phyloP scores from a whole-genome alignment of 495 filamentous ascomycete species.

The Xylaria intraflava region DNA sequence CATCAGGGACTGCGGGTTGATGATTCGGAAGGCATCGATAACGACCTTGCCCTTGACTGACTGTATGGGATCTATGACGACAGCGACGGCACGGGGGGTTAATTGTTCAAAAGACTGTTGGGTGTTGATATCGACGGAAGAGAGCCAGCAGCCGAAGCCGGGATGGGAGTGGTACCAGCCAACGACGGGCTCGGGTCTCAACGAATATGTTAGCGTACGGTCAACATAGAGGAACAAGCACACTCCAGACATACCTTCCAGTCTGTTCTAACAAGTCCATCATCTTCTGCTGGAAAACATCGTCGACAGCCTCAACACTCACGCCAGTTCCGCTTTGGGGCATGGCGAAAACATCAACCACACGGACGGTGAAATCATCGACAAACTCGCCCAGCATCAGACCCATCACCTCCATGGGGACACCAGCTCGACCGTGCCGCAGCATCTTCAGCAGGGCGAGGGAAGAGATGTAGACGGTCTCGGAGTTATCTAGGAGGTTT shows the following conservation, averaged over 20 bases:
- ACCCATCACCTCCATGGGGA: constrained; percentile 99
- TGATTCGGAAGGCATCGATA: constrained; percentile 97
- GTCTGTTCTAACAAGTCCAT: constrained; percentile 99
- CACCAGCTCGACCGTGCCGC: constrained; percentile 90
- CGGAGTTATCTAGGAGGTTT: constrained; percentile 93
- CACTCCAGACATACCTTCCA: constrained; percentile 59
- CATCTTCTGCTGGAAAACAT: constrained; percentile 99
- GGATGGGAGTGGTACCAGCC: constrained; percentile 99
- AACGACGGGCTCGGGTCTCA: constrained; percentile 89
- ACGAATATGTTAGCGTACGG: not conserved
- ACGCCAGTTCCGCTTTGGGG: constrained; percentile 98
- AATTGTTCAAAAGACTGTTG: constrained; percentile 99
- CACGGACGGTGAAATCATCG: constrained; percentile 96
- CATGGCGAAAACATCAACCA: constrained; percentile 98
- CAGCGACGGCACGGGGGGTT: constrained; percentile 89
- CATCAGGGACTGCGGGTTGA: constrained; percentile 98
- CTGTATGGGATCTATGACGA: constrained; percentile 97
- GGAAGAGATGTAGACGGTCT: constrained; percentile 98
- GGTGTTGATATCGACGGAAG: constrained; percentile 98
- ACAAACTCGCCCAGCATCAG: constrained; percentile 98
- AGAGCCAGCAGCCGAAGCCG: constrained; percentile 98
- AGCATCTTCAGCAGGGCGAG: constrained; percentile 97
- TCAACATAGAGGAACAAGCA: not conserved
- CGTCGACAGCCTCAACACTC: constrained; percentile 95
- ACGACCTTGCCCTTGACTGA: constrained; percentile 99